Base-by-base conservation (phyloP, 768 basidiomycete species). In the Termitomyces sp. region DNA sequence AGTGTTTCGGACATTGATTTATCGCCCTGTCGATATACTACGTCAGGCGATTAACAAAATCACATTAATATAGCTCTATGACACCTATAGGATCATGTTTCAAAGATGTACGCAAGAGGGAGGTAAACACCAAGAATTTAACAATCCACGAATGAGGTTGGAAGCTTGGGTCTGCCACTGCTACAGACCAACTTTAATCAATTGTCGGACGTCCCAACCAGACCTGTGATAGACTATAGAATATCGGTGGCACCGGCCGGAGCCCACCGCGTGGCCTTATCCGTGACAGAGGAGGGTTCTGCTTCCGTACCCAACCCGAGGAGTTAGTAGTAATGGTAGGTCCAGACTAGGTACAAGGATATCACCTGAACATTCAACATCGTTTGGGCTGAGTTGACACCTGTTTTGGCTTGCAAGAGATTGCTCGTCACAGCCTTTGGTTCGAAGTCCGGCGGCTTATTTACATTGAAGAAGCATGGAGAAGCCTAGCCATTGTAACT, bases 201-300 rank as follows among this genome's bases (percentile, higher is more conserved):
- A n/a, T n/a, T n/a, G 20, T 1, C 6, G 11, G 9, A 33, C 33
- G 7, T 32, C 32, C 5, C 7, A 32, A 7, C 11, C n/a, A 10
- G 11, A 9, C 33, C 11, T 33, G 33, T 10, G 33, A 35, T 4
- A 35, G 11, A n/a, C n/a, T 9, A n/a, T n/a, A 40, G n/a, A 40
- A 40, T 2, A n/a, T 2, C 7, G 9, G 18, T n/a, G 18, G 7
- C 18, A 40, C 8, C 30, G 61, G 70, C 55, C 61, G 66, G 24
- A 64, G 71, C 14, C 18, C 7, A n/a, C 18, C 1, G 5, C 4
- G 68, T 84, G 50, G 72, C 54, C 70, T 88, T 3, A 85, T 86
- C 0, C 0, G 80, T 78, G 1, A 70, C 89, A 5, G 79, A 82
- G 85, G 22, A 5, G 79, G 86, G 22, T 89, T 86, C 52, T 66